Evolutionary conservation across 441 rosid species (phyloP), one percentile per base, ranked within the genome.

Genomic region (Metrosideros polymorpha): DNA sequence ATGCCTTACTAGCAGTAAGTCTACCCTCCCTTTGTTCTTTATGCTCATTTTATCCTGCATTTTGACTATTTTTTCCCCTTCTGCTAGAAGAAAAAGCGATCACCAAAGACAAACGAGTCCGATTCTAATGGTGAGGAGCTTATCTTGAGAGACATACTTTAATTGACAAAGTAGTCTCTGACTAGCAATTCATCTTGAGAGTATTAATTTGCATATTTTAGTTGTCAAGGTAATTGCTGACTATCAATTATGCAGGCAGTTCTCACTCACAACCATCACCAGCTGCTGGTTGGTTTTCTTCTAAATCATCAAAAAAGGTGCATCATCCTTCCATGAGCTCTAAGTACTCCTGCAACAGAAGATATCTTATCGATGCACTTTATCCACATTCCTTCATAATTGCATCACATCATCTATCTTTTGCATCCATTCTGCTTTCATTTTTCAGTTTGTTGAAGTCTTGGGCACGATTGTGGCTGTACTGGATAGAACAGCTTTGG

Each of bases 271-370:
- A 91, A 88, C 43, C 91, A 39, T 92, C 96, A 13, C 92, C 93
- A 83, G 91, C 99, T 71, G 91, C 91, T 83, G 85, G 82, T 84
- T 96, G 99, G 99, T 96, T 97, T 92, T 95, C 98, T 91, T 90
- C 99, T 56, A 97, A 94, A 90, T 91, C 98, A 83, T 89, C 94
- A 57, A 95, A 94, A 89, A 97, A 97, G 99, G 99, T 95, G 47
- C 79, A 5, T 39, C 47, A 71, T 71, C 79, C 79, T 39, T 71
- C 27, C 47, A 39, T 71, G 15, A 71, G 6, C 47, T 39, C 79
- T 71, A 71, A 39, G 15, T 71, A 35, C 47, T 39, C n/a, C 79
- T 71, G 47, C 79, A 71, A 71, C n/a, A 39, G 79, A 22, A 71
- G 17, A 71, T 22, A 71, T 71, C 47, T 39, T 43, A 22, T n/a